A percentile compares a stretch with the other conserved stretches of the same genome.
Evolutionary conservation across 2,329 filamentous ascomycete species (phyloP).

Genomic region (Trichothecium roseum): DNA sequence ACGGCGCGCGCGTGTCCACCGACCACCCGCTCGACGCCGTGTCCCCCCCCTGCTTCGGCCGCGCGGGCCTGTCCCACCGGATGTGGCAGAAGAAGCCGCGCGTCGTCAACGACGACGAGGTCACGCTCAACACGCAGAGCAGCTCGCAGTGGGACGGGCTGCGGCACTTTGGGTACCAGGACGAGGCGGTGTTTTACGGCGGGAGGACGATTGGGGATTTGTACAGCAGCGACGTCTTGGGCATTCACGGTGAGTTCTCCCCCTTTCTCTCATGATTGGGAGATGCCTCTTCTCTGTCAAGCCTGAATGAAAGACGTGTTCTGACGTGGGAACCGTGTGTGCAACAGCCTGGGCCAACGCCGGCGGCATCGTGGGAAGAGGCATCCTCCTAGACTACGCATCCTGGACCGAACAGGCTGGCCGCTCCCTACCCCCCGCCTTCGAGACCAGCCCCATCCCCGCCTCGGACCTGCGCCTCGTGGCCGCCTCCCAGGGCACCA

Average conservation of each 20-base stretch:
- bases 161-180: constrained; percentile 26
- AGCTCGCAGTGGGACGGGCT: constrained; percentile 29
- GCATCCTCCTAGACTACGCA: constrained; percentile 42
- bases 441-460: constrained; percentile 30
- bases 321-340: neutral
- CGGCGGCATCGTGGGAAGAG: constrained; percentile 37
- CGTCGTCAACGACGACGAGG: constrained; percentile 20
- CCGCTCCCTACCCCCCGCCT: constrained; percentile 23
- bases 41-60: constrained; percentile 21
- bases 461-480: constrained; percentile 30
- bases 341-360: constrained; percentile 16
- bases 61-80: constrained; percentile 17
- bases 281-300: neutral
- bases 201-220: constrained; percentile 31
- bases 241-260: constrained; percentile 15
- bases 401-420: constrained; percentile 24
- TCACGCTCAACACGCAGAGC: constrained; percentile 25
- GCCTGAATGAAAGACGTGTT: neutral
- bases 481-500: constrained; percentile 29
- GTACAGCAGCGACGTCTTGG: constrained; percentile 17
- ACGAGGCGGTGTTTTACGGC: constrained; percentile 22
- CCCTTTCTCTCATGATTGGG: neutral
- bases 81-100: constrained; percentile 16
- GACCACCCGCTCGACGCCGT: constrained; percentile 23
- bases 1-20: constrained; percentile 19